Evolutionary conservation across 164 flowering plant genomes (phyloP).

Genomic region (Dillenia turbinata): DNA sequence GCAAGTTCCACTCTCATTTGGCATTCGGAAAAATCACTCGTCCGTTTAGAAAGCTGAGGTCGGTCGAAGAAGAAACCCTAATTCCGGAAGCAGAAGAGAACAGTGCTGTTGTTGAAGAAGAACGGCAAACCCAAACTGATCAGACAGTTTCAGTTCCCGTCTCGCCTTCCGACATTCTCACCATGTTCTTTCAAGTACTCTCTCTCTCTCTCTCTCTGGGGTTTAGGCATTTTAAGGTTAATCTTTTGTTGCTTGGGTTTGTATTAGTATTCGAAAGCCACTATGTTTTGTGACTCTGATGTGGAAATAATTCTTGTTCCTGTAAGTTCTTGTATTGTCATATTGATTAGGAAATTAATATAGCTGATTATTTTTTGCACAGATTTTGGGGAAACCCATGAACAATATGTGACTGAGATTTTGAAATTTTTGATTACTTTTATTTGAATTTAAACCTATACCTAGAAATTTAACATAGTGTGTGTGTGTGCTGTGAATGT

Average conservation of each 20-base stretch:
- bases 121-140: slow-evolving; percentile 27
- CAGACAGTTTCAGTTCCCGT: slow-evolving; percentile 71
- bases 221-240: not conserved
- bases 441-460: too few species aligned
- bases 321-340: too few species aligned
- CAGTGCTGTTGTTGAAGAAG: not conserved
- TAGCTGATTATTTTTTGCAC: too few species aligned
- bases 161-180: slow-evolving; percentile 82
- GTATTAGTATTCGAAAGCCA: not conserved
- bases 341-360: too few species aligned
- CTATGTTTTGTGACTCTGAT: too few species aligned
- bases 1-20: not conserved
- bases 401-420: too few species aligned
- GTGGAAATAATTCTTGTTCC: too few species aligned
- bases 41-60: slow-evolving; percentile 15
- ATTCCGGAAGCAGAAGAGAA: slow-evolving; percentile 20
- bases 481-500: too few species aligned
- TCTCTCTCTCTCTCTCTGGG: not conserved
- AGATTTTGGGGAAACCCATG: too few species aligned
- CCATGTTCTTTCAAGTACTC: slow-evolving; percentile 76
- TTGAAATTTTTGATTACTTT: too few species aligned
- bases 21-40: slow-evolving; percentile 1
- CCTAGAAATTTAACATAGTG: too few species aligned
- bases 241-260: not conserved
- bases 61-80: slow-evolving; percentile 35